Conservation (phyloP, 345 rosid species). For the Rhodomyrtus tomentosa region DNA sequence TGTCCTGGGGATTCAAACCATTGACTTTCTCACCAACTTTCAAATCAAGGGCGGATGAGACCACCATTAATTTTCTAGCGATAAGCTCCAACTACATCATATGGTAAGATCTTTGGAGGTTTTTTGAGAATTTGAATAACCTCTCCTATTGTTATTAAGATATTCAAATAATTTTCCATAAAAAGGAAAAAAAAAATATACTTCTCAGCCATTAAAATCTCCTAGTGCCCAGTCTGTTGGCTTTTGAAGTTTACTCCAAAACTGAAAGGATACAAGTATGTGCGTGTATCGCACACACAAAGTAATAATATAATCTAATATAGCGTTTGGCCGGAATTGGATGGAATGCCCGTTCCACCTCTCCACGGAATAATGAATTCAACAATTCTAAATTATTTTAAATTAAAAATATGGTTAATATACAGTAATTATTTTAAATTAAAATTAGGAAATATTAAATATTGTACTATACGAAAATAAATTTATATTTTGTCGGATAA, state of each 20-base stretch:
- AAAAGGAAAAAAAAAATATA: neutral
- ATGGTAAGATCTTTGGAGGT: neutral
- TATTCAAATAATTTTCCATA: neutral
- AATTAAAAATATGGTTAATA: neutral
- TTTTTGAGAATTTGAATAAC: neutral
- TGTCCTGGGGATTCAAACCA: neutral
- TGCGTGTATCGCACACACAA: neutral
- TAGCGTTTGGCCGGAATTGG: neutral
- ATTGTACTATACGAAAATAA: conserved; percentile 1
- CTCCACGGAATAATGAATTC: neutral
- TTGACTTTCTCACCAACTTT: neutral
- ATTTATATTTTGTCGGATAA: neutral
- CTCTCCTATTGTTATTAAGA: neutral
- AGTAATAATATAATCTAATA: neutral
- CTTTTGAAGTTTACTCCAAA: neutral
- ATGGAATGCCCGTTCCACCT: neutral
- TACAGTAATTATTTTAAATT: conserved; percentile 23
- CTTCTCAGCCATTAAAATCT: neutral
- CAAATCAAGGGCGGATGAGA: neutral
- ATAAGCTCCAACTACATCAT: neutral
- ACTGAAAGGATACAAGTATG: neutral
- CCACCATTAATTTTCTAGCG: neutral
- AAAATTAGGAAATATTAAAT: conserved; percentile 14
- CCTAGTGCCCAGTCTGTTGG: neutral
- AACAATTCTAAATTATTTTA: neutral